A percentile compares a stretch with the other conserved stretches of the same genome.
These are phyloP conservation scores for Termitomyces sp. DNA, from an alignment of 768 basidiomycete species.

Conservation along the genomic window DNA sequence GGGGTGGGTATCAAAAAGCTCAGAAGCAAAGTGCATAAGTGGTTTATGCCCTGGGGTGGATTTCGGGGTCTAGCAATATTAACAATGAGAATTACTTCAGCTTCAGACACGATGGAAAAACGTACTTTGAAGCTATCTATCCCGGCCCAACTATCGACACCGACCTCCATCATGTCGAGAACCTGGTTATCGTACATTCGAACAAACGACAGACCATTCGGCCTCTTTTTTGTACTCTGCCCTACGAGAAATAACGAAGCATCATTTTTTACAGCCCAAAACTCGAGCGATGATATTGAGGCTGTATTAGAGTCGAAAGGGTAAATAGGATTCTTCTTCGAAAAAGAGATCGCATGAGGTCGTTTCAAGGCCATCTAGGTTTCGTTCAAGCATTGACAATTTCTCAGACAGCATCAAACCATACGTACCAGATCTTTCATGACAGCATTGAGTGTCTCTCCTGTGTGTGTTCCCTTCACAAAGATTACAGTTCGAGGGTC, in stretches of 20 bases:
- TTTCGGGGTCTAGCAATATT: constrained; percentile 71
- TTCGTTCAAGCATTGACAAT: not conserved
- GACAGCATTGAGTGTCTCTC: constrained; percentile 71
- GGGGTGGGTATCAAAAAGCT: constrained; percentile 92
- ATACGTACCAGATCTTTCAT: constrained; percentile 81
- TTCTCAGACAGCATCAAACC: not conserved
- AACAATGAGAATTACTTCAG: not conserved
- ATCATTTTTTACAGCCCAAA: constrained; percentile 94
- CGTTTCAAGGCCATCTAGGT: constrained; percentile 89
- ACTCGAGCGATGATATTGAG: constrained; percentile 67
- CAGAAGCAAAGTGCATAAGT: constrained; percentile 92
- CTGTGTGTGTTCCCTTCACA: constrained; percentile 83
- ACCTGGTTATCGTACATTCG: constrained; percentile 84
- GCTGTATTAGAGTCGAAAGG: constrained; percentile 80
- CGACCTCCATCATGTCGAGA: constrained; percentile 94
- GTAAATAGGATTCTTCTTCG: constrained; percentile 86
- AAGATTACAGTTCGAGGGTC: constrained; percentile 87
- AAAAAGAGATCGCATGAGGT: constrained; percentile 87
- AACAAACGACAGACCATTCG: constrained; percentile 80
- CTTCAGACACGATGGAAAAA: constrained; percentile 6
- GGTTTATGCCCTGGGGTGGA: constrained; percentile 88
- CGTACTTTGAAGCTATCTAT: constrained; percentile 86
- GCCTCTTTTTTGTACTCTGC: constrained; percentile 92
- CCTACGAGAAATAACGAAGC: constrained; percentile 89
- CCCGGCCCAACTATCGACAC: constrained; percentile 74